phyloP scores from a whole-genome alignment of 2,329 filamentous ascomycete genomes.

The Lasiodiplodia citricola region DNA sequence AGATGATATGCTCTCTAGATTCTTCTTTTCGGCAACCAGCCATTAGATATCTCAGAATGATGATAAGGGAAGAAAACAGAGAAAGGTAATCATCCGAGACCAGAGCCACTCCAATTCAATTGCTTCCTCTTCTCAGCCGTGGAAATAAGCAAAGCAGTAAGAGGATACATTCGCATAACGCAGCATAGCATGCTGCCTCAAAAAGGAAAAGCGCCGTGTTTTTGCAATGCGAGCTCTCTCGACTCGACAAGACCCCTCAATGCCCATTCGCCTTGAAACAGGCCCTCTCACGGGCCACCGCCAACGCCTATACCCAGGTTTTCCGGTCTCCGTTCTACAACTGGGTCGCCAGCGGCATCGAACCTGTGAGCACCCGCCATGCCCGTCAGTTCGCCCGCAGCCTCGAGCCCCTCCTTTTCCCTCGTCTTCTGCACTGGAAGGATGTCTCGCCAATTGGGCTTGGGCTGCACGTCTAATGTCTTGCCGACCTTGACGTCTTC shows the following conservation, averaged over 20 bases:
- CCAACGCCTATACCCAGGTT: conserved; percentile 10
- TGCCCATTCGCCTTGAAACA: neutral
- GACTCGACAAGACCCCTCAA: neutral
- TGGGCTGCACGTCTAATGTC: conserved; percentile 9
- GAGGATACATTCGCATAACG: neutral
- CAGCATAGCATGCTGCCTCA: neutral
- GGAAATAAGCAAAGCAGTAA: neutral
- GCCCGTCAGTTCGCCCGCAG: neutral
- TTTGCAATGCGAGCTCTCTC: neutral
- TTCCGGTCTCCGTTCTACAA: conserved; percentile 14
- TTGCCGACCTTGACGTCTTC: conserved; percentile 37
- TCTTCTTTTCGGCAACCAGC: neutral
- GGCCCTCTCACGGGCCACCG: neutral
- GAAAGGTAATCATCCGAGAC: neutral
- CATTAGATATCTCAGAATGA: neutral
- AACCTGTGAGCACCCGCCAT: conserved; percentile 11
- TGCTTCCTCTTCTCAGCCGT: neutral
- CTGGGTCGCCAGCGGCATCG: conserved; percentile 6
- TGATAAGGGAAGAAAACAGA: neutral
- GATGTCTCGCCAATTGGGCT: conserved; percentile 18
- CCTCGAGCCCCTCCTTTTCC: conserved; percentile 12
- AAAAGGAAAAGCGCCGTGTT: neutral
- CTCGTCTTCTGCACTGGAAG: conserved; percentile 1
- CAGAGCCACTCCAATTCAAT: neutral
- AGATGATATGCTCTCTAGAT: neutral